Base-by-base conservation (phyloP, 73 alveolate species). In the Blepharisma japonicum region DNA sequence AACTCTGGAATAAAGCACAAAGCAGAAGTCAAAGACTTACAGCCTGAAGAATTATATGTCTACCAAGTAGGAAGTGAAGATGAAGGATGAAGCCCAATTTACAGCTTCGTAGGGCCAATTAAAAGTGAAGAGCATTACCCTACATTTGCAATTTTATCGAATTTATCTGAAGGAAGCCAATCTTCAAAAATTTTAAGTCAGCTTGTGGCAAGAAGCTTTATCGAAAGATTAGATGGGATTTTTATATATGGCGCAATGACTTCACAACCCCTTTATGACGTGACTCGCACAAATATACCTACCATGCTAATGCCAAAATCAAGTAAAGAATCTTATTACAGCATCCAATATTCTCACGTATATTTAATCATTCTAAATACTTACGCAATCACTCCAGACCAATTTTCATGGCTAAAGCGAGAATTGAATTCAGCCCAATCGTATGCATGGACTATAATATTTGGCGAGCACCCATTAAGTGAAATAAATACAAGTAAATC, bases 41-140 rank as follows among this genome's bases (percentile, higher is more conserved):
- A 14, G 46, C 23, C 74, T 14, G 47, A 61, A 14, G 23, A 61
- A 61, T 9, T 61, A 9, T 61, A 61, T 25, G 23, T 61, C 47
- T 61, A 61, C 48, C 74, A 61, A 61, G 74, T 61, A 14, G 74
- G 74, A n/a, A 61, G 74, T 39, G 74, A 61, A 8, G 74, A 20
- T 61, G 14, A n/a, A 61, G 74, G 74, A 14, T 61, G 74, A 39
- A 61, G 74, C 4, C 74, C 74, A 2, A 61, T 61, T 20, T 61
- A 61, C 74, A 61, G 74, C 23, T 61, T 61, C 5, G 18, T 61
- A 20, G 74, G 74, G n/a, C 74, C 74, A 61, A 39, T 61, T n/a
- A n/a, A 61, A 61, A 20, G 18, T 14, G 74, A 61, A 61, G 49
- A 61, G 74, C 74, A 61, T 61, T 61, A 61, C 74, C 74, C 74